Base-by-base conservation (phyloP, 192 early-diverging fungal genomes). In the Linnemannia elongata region DNA sequence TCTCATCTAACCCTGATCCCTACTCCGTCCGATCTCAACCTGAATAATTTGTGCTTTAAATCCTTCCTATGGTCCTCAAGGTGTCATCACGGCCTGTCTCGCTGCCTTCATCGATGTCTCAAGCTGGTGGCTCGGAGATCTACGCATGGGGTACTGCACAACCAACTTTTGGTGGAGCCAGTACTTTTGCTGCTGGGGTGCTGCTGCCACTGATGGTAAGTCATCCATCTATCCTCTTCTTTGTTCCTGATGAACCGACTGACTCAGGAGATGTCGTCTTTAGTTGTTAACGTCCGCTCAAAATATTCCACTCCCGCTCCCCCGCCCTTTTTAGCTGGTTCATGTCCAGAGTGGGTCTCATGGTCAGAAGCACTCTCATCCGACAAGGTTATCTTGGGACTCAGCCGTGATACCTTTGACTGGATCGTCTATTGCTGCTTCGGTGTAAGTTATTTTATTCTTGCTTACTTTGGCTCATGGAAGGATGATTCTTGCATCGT, bases 61-160 rank as follows among this genome's bases (percentile, higher is more conserved):
- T 39, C 38, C 1, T 52, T 45, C 39, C 52, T 47, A 76, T 57
- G 15, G 18, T 20, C 39, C 74, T 76, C 47, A 36, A 87, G 82
- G 89, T 69, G 75, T 91, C 20, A 89, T 89, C 13, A 90, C 94
- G 7, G 93, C 92, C 0, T 83, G 95, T 55, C 17, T 94, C 22
- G 96, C 95, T 13, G 92, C 92, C 33, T 90, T 93, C 77, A 96
- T 97, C 66, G 94, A 93, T 75, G 90, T 97, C 35, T 92, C 92
- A 33, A 91, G 94, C 24, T 97, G 96, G 80, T 96, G 96, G 93
- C 89, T 98, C 47, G 94, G 93, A 39, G 95, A 97, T 88, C 89
- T 96, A 77, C 93, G 96, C 78, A 90, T 94, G 69, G 97, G 97
- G 0, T 96, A 95, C 71, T 98, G 97, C 71, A 88, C 87, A 22